These are phyloP conservation scores for Hypomyces perniciosus DNA, from an alignment of 2,329 filamentous ascomycete genomes.

Conservation along the genomic window DNA sequence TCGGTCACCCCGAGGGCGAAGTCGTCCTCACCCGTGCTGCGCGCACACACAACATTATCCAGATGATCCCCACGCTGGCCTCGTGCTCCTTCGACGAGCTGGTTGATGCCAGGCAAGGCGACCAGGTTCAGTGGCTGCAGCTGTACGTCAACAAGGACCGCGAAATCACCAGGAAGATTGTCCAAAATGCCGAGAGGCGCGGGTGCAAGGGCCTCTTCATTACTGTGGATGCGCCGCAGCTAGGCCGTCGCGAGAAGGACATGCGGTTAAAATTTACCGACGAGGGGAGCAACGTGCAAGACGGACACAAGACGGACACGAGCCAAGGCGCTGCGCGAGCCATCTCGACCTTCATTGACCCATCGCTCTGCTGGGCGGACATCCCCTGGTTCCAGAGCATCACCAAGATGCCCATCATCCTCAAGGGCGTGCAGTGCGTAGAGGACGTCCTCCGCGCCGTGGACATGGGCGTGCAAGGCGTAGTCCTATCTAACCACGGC, in stretches of 20 bases:
- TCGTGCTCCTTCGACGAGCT: slow-evolving; percentile 98
- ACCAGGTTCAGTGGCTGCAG: slow-evolving; percentile 93
- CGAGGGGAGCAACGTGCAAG: slow-evolving; percentile 75
- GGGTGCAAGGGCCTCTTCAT: slow-evolving; percentile 97
- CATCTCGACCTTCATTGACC: slow-evolving; percentile 96
- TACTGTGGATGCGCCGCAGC: slow-evolving; percentile 93
- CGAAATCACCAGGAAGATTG: slow-evolving; percentile 80
- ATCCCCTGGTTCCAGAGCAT: slow-evolving; percentile 88
- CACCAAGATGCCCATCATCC: slow-evolving; percentile 88
- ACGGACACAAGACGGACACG: slow-evolving; percentile 68
- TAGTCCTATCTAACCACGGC: slow-evolving; percentile 94
- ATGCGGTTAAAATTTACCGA: slow-evolving; percentile 93
- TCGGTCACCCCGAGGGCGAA: slow-evolving; percentile 90
- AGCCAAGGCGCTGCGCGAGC: slow-evolving; percentile 90
- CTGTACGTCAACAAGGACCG: slow-evolving; percentile 97
- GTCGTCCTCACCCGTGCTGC: slow-evolving; percentile 83
- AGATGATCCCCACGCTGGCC: slow-evolving; percentile 97
- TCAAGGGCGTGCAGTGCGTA: slow-evolving; percentile 94
- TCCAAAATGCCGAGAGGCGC: slow-evolving; percentile 82
- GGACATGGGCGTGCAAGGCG: slow-evolving; percentile 75
- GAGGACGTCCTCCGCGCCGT: slow-evolving; percentile 90
- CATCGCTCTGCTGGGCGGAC: slow-evolving; percentile 85
- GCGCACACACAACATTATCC: slow-evolving; percentile 79
- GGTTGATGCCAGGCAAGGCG: slow-evolving; percentile 69
- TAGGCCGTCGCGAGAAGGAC: slow-evolving; percentile 92